Conservation (phyloP, 2,329 filamentous ascomycete species). For the Lomentospora prolificans region DNA sequence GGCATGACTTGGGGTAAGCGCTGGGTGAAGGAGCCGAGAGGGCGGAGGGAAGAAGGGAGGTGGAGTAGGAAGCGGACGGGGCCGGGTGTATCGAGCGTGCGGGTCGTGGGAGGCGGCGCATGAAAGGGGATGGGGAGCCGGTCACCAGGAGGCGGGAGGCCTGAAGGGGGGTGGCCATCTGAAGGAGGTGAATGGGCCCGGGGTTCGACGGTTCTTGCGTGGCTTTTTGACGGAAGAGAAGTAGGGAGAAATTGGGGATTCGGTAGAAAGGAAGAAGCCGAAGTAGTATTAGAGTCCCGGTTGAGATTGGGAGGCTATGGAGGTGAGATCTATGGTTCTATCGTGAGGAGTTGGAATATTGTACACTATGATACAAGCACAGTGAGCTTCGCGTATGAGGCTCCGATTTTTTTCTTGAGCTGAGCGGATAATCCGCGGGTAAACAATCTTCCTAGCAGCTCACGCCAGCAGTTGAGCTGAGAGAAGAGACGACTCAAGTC, state of each 20-base stretch:
- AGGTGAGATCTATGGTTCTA: neutral
- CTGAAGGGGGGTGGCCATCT: neutral
- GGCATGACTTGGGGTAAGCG: constrained; percentile 2
- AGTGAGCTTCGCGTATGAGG: too few relatives aligned
- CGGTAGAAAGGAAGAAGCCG: neutral
- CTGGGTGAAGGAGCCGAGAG: constrained; percentile 7
- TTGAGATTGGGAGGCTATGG: neutral
- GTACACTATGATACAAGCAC: neutral
- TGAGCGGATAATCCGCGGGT: neutral
- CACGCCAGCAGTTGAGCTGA: too few relatives aligned
- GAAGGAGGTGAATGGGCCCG: neutral
- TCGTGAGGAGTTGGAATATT: neutral
- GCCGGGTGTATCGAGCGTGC: neutral
- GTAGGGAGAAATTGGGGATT: neutral
- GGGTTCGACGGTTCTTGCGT: neutral
- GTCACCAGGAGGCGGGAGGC: constrained; percentile 1
- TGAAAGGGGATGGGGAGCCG: neutral
- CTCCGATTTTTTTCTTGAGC: neutral
- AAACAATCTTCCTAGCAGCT: neutral
- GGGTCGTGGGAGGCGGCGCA: constrained; percentile 3
- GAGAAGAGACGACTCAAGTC: too few relatives aligned
- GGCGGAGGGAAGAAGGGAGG: constrained; percentile 5
- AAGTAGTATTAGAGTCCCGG: neutral
- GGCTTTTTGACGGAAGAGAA: neutral
- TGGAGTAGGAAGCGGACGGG: neutral